Evolutionary conservation across 2,329 filamentous ascomycete genomes (phyloP).

Genomic region (Talaromyces amestolkiae): DNA sequence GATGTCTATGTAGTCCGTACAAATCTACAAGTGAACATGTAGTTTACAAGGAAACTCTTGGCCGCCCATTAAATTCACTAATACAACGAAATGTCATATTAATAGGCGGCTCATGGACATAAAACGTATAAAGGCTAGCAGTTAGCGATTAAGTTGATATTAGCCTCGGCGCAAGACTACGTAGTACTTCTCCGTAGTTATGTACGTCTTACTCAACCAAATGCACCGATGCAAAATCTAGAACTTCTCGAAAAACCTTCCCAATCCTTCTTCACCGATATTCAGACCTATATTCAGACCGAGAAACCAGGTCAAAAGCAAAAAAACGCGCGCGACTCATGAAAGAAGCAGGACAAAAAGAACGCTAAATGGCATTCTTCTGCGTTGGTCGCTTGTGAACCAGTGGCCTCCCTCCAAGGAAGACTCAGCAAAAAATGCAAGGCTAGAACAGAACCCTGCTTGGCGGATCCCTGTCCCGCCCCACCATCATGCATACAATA

Average conservation of each 20-base stretch:
- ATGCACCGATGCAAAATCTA: not conserved
- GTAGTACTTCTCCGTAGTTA: no score
- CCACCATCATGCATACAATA: conserved; percentile 14
- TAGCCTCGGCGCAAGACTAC: not conserved
- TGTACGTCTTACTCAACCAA: no score
- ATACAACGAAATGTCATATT: not conserved
- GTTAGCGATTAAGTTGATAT: not conserved
- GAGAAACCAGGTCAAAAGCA: not conserved
- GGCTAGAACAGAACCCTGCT: conserved; percentile 13
- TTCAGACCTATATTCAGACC: not conserved
- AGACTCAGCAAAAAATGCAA: not conserved
- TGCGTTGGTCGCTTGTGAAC: conserved; percentile 16
- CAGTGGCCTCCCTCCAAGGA: conserved; percentile 11
- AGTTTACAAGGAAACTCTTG: not conserved
- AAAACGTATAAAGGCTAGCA: not conserved
- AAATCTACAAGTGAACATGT: not conserved
- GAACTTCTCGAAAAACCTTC: conserved; percentile 1
- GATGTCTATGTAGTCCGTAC: no score
- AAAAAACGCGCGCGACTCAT: not conserved
- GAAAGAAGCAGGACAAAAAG: not conserved
- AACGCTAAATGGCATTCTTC: conserved; percentile 12
- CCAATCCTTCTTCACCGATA: conserved; percentile 6
- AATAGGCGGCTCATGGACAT: not conserved
- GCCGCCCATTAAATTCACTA: not conserved
- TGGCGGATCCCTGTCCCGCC: not conserved